Evolutionary conservation across 2,329 filamentous ascomycete species (phyloP).

Genomic region (Colletotrichum costaricense): DNA sequence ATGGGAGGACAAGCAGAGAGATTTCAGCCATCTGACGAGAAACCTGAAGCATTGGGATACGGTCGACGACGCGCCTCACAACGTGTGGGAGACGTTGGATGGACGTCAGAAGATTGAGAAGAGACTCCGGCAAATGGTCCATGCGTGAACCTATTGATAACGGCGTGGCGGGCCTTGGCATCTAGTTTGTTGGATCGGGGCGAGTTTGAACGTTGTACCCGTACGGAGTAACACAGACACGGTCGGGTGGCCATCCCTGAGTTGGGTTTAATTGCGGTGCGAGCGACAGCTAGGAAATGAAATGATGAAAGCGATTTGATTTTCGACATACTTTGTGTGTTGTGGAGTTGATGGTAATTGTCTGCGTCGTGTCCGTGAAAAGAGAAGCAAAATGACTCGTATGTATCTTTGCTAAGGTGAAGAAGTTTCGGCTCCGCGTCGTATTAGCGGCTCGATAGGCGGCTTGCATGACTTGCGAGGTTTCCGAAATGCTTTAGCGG

Average conservation of each 20-base stretch:
- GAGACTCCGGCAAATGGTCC: slow-evolving; percentile 77
- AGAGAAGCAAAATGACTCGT: slow-evolving; percentile 17
- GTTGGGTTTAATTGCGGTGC: background rate
- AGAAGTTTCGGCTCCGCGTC: background rate
- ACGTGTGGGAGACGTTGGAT: slow-evolving; percentile 83
- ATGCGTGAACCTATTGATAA: slow-evolving; percentile 29
- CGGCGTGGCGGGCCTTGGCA: background rate
- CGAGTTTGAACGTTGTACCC: background rate
- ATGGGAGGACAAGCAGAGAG: slow-evolving; percentile 89
- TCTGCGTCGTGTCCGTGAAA: background rate
- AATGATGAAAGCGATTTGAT: slow-evolving; percentile 10
- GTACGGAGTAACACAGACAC: background rate
- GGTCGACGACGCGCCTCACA: slow-evolving; percentile 84
- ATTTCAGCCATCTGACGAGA: slow-evolving; percentile 82
- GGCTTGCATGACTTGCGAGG: slow-evolving; percentile 12
- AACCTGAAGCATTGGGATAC: slow-evolving; percentile 88
- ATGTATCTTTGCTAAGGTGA: background rate
- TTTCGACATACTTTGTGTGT: background rate
- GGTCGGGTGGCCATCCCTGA: background rate
- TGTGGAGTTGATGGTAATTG: background rate
- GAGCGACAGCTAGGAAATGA: background rate
- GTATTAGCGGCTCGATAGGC: slow-evolving; percentile 1
- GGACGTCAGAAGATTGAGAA: slow-evolving; percentile 83
- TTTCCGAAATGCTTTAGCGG: background rate
- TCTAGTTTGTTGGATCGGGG: background rate